Evolutionary conservation across 441 rosid species (phyloP), one percentile per base, ranked within the genome.

Genomic region (Mallotus repandus): DNA sequence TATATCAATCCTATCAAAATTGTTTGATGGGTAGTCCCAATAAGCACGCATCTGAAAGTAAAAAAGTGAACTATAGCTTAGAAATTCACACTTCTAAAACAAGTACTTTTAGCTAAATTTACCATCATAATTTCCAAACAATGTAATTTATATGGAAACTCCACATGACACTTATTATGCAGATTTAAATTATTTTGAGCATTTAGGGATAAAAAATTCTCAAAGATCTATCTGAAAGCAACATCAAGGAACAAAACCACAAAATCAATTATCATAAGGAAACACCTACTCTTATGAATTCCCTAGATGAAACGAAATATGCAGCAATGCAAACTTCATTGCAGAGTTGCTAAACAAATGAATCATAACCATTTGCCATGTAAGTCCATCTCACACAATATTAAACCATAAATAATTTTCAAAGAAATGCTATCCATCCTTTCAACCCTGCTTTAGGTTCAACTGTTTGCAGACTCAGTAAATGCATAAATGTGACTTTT

Each of bases 41-140:
- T 43, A 35, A 64, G 63, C 14, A 60, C 52, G 46, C 32, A 65
- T 50, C 45, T 45, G 35, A 13, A 68, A 73, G 73, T 50, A 69
- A 69, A 56, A 70, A 61, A 32, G 22, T 38, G 18, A 9, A 56
- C 21, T 5, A 16, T 35, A 6, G 18, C 54, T 35, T 46, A 50
- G 19, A 43, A 7, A 32, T 66, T 45, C 32, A 25, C 41, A 54
- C 9, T 59, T 70, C 46, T 46, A 12, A 29, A 60, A 53, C 10
- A 41, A 49, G 53, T 4, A 12, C 4, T 49, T 9, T 45, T 7
- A 45, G 21, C 71, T 49, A 53, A 11, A 48, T 48, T 32, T 68
- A 52, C 9, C 50, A 62, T 52, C 41, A 74, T 55, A 14, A 32
- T 60, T 9, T 58, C 38, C 61, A 6, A 59, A 52, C 22, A 19